Base-by-base conservation (phyloP, 306 rosid genomes). In the Inga oerstediana region DNA sequence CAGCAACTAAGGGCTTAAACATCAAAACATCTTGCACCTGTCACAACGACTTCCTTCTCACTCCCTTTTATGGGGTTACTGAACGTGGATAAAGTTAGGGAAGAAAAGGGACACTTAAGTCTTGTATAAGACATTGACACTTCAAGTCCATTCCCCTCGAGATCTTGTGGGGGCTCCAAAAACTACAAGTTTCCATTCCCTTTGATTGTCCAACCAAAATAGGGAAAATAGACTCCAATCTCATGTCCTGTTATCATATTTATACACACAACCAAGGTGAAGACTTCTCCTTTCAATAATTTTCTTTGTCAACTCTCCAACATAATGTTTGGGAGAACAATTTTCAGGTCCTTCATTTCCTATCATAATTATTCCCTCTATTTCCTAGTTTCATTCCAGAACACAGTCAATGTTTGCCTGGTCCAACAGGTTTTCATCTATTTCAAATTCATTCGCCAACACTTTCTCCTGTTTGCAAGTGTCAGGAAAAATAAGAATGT, bases 381-480 rank as follows among this genome's bases (percentile, higher is more conserved):
- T 12, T 62, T 27, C 24, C 37, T 10, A 56, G 20, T 56, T 56
- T 56, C 24, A 2, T 20, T 24, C 15, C 68, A 24, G 37, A 62
- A 24, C 68, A 24, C 32, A 20, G 24, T 17, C 24, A 54, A 11
- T 19, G 7, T 56, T 56, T 19, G 62, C 62, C 24, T n/a, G 27
- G 62, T n/a, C 17, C 68, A 62, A 11, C 37, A 62, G 37, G 37
- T 11, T 62, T 24, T 62, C 68, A 11, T 62, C 16, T 11, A 10
- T 62, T 62, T 27, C 44, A 58, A 44, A 59, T 35, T 75, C 70
- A 76, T 62, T 51, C 62, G 32, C 34, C 32, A 59, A 59, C 32
- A 24, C 30, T 72, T 81, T 75, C 77, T 27, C 66, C 46, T 44
- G 56, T 74, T 71, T 72, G 39, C n/a, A 52, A 37, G 32, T 5